Percentiles rank a stretch among this genome's conserved stretches.
Conservation (phyloP, 306 rosid genomes). For the Trifolium fragiferum region DNA sequence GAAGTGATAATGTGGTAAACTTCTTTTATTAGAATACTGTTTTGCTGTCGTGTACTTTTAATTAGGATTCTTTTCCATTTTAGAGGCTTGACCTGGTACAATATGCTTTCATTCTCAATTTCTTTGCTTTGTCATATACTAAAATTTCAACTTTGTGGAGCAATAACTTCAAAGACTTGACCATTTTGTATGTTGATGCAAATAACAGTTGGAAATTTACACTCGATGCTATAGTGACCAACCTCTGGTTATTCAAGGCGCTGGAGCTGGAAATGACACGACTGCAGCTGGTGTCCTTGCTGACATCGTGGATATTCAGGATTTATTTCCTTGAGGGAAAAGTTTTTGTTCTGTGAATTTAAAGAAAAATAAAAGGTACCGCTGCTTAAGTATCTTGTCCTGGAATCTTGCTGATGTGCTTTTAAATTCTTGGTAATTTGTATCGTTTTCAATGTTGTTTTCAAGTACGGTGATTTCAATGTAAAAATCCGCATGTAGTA, state of each 20-base stretch:
- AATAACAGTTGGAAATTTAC: constrained; percentile 80
- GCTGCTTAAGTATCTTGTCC: constrained; percentile 11
- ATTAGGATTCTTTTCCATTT: constrained; percentile 6
- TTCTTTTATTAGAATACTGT: constrained; percentile 22
- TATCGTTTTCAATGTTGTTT: background rate
- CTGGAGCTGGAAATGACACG: constrained; percentile 98
- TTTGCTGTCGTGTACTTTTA: background rate
- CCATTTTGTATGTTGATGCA: constrained; percentile 30
- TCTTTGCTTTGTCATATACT: background rate
- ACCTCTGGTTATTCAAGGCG: constrained; percentile 95
- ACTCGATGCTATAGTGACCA: constrained; percentile 74
- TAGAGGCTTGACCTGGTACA: background rate
- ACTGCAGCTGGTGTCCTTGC: constrained; percentile 98
- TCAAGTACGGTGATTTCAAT: background rate
- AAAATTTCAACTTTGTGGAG: background rate
- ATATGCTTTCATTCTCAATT: constrained; percentile 4
- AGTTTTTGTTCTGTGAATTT: background rate
- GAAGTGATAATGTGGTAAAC: constrained; percentile 95
- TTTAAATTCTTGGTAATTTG: background rate
- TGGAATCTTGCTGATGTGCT: constrained; percentile 6
- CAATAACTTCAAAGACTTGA: constrained; percentile 13
- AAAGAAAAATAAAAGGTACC: constrained; percentile 20
- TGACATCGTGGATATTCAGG: constrained; percentile 85
- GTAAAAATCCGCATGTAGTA: background rate
- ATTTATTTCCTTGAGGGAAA: constrained; percentile 60